A percentile compares a stretch with the other conserved stretches of the same genome.
These are phyloP conservation scores for Aschersonia sp. DNA, from an alignment of 2,329 filamentous ascomycete species.

Conservation along the genomic window DNA sequence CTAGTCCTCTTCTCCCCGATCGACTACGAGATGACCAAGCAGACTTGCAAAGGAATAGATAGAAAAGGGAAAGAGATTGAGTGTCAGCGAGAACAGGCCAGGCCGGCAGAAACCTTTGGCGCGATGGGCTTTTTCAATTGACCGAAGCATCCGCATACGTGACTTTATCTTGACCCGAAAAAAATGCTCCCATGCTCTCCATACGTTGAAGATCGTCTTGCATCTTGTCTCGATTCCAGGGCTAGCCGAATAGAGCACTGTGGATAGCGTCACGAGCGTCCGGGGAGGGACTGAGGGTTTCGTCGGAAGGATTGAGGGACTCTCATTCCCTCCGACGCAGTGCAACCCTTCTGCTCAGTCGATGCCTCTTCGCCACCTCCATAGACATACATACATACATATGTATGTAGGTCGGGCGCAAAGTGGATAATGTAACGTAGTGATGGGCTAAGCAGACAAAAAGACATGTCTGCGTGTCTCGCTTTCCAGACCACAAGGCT, in stretches of 20 bases:
- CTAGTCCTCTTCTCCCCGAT: background rate
- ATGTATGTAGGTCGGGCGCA: background rate
- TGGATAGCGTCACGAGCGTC: background rate
- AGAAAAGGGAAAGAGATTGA: background rate
- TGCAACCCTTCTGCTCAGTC: background rate
- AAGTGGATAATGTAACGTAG: background rate
- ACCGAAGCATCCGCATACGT: background rate
- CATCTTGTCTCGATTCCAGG: background rate
- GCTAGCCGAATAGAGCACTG: background rate
- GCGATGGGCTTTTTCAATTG: background rate
- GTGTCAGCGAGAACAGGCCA: background rate
- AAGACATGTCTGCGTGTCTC: background rate
- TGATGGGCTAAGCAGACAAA: background rate
- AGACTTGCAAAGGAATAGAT: background rate
- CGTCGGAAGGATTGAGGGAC: background rate
- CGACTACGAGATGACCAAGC: background rate
- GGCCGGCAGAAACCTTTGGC: background rate
- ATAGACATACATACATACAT: background rate
- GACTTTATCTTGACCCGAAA: background rate
- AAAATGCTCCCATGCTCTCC: background rate
- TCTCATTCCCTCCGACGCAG: background rate
- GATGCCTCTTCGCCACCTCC: background rate
- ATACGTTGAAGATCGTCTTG: background rate
- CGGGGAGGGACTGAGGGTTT: background rate
- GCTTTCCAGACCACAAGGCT: background rate